These are phyloP conservation scores for Cylindrodendrum hubeiense DNA, from an alignment of 2,329 filamentous ascomycete species.

Conservation along the genomic window DNA sequence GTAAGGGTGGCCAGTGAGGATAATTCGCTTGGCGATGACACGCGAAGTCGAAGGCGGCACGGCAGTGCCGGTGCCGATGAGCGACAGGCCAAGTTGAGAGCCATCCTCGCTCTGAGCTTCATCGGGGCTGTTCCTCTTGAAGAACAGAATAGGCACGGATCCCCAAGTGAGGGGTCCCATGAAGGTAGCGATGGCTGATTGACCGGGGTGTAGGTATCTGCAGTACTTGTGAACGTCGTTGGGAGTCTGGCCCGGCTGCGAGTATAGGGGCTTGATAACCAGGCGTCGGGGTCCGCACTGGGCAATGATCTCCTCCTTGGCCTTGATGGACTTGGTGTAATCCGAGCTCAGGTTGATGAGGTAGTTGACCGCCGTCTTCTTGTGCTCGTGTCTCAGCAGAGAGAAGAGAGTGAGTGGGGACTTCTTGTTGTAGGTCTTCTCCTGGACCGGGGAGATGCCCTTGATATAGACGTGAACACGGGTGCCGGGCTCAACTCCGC, in stretches of 20 bases:
- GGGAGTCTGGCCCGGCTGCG: slow-evolving; percentile 86
- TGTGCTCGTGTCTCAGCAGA: slow-evolving; percentile 93
- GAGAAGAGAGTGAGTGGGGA: slow-evolving; percentile 83
- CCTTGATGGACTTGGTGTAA: slow-evolving; percentile 80
- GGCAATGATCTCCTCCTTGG: slow-evolving; percentile 91
- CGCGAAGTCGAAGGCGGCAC: slow-evolving; percentile 81
- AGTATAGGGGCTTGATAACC: slow-evolving; percentile 91
- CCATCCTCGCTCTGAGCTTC: slow-evolving; percentile 58
- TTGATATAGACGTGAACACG: slow-evolving; percentile 84
- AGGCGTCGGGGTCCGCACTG: slow-evolving; percentile 92
- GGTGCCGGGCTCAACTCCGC: slow-evolving; percentile 86
- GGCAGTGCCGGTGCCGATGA: slow-evolving; percentile 89
- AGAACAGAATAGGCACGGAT: slow-evolving; percentile 89
- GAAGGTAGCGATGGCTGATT: slow-evolving; percentile 89
- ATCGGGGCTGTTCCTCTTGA: slow-evolving; percentile 70
- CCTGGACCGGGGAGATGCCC: slow-evolving; percentile 58
- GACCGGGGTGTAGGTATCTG: slow-evolving; percentile 90
- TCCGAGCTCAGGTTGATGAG: slow-evolving; percentile 88
- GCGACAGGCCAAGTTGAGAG: slow-evolving; percentile 67
- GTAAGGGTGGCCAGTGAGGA: slow-evolving; percentile 95
- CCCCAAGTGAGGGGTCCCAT: slow-evolving; percentile 95
- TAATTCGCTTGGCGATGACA: slow-evolving; percentile 92
- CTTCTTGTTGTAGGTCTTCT: slow-evolving; percentile 61
- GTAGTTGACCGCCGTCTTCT: slow-evolving; percentile 90
- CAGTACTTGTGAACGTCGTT: slow-evolving; percentile 99